A percentile compares a stretch with the other conserved stretches of the same genome.
These are phyloP conservation scores for Euphorbia tirucalli DNA, from an alignment of 345 rosid species.

Conservation along the genomic window DNA sequence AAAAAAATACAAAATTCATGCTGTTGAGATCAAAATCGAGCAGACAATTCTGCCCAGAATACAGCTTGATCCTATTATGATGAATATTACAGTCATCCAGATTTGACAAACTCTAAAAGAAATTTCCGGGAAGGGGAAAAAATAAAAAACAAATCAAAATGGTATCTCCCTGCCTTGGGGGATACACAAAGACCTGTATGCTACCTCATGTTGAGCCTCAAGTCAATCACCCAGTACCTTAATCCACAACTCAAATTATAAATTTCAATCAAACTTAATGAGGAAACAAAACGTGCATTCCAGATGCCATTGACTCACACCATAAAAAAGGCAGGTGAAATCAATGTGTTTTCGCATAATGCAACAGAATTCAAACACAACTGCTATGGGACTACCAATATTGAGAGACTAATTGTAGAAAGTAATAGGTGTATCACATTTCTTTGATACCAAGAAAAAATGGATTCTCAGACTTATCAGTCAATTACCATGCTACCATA, in stretches of 20 bases:
- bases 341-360: neutral
- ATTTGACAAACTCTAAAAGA: neutral
- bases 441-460: neutral
- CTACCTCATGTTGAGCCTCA: too few relatives aligned
- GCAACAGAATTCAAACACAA: neutral
- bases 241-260: neutral
- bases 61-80: too few relatives aligned
- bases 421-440: neutral
- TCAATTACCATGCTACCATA: neutral
- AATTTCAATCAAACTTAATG: neutral
- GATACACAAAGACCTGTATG: neutral
- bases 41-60: neutral
- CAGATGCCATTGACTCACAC: neutral
- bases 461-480: neutral
- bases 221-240: too few relatives aligned
- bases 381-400: neutral
- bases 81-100: slow-evolving; percentile 7
- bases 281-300: neutral
- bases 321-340: neutral
- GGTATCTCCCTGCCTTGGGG: neutral
- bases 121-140: neutral
- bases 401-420: neutral
- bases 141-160: neutral
- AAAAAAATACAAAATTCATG: neutral
- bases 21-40: neutral